Base-by-base conservation (phyloP, 2,329 filamentous ascomycete species). In the Pleoardoris graminearum region DNA sequence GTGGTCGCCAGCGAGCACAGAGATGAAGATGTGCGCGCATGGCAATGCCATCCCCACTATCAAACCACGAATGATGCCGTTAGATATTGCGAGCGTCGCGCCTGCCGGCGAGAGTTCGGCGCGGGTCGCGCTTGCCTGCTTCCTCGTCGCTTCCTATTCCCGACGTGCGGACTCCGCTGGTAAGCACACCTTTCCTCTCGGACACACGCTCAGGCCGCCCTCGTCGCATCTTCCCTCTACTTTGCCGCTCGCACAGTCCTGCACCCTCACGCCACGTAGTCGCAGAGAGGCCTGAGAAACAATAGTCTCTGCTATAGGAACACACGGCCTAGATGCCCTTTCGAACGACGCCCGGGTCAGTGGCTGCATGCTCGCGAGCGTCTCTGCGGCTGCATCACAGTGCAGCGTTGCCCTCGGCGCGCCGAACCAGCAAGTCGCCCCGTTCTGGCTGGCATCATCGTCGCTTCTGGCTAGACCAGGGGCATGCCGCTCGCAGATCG, bases 391-490 rank as follows among this genome's bases (percentile, higher is more conserved):
- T 41, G 22, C 21, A 36, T 21, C 43, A 19, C 22, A 3, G 25
- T 36, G 42, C 43, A 36, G 10, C 42, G 37, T 35, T n/a, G n/a
- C n/a, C n/a, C n/a, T n/a, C n/a, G n/a, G 6, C 25, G 25, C 22
- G 25, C 12, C 33, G 30, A 12, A 46, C 43, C 45, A 48, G 29
- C 38, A 25, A 17, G 23, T 17, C 33, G 21, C 33, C 48, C 23
- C 39, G 35, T 22, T 32, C 11, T 33, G 38, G 45, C 45, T 53
- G 17, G 32, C 45, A 17, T 48, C 29, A 50, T 49, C 38, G 44
- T 48, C 50, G 48, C 22, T 42, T 60, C 61, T 6, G 23, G 54
- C 58, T 50, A 64, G 62, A 63, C 67, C 65, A 68, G 65, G 65
- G 65, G 65, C 55, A 59, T 35, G 48, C 16, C 36, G 50, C 43